A percentile compares a stretch with the other conserved stretches of the same genome.
These are phyloP conservation scores for Phaeoacremonium minimum DNA, from an alignment of 2,329 filamentous ascomycete genomes.

Conservation along the genomic window DNA sequence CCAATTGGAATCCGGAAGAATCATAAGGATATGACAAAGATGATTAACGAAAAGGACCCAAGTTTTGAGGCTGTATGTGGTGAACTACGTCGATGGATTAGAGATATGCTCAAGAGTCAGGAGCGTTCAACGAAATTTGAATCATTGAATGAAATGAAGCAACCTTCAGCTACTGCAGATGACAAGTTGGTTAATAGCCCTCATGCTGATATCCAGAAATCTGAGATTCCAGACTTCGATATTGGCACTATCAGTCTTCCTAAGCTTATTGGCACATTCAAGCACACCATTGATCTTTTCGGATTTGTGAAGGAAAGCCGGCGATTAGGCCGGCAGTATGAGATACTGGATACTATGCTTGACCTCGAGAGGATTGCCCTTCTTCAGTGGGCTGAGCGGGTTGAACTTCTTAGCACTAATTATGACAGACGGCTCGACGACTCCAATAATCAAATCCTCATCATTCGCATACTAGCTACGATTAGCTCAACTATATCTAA, in stretches of 20 bases:
- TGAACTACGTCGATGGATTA: too few species aligned
- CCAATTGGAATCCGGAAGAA: slow-evolving; percentile 20
- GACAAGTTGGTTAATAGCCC: too few species aligned
- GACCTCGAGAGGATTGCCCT: slow-evolving; percentile 15
- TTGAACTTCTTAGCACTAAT: slow-evolving; percentile 8
- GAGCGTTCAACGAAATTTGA: too few species aligned
- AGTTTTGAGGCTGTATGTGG: too few species aligned
- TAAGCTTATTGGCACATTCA: slow-evolving; percentile 14
- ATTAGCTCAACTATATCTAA: slow-evolving; percentile 4
- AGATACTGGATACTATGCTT: slow-evolving; percentile 13
- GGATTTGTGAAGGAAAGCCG: slow-evolving; percentile 7
- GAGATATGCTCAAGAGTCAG: too few species aligned
- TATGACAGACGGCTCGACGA: slow-evolving; percentile 12
- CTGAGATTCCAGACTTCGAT: too few species aligned
- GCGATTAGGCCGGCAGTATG: slow-evolving; percentile 11
- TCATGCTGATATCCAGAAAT: too few species aligned
- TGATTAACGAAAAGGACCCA: too few species aligned
- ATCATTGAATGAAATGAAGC: too few species aligned
- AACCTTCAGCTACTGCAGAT: too few species aligned
- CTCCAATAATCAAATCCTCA: background rate
- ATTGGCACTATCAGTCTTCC: too few species aligned
- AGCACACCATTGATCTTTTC: slow-evolving; percentile 13
- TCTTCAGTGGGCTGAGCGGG: slow-evolving; percentile 13
- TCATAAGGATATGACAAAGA: slow-evolving; percentile 20
- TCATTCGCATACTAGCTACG: slow-evolving; percentile 5